Conservation (phyloP, 108 stramenopile genomes). For the Bacterosira constricta region DNA sequence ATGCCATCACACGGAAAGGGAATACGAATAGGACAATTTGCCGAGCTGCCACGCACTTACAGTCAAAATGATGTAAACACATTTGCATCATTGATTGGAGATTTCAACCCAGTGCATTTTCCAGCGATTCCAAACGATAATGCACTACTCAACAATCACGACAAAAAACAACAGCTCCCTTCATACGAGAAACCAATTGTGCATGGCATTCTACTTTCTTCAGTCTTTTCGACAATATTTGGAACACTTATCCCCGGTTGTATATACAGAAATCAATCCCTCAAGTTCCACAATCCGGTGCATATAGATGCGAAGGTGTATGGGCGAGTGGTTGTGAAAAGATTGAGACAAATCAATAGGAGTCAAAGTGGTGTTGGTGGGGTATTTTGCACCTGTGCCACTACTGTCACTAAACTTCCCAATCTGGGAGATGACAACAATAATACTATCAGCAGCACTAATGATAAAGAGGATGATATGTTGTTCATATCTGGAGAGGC, state of each 20-base stretch:
- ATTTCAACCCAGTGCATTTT: constrained; percentile 77
- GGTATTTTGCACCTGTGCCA: constrained; percentile 65
- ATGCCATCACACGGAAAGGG: constrained; percentile 68
- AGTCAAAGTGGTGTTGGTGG: constrained; percentile 40
- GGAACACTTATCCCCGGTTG: constrained; percentile 78
- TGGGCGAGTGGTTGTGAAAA: constrained; percentile 55
- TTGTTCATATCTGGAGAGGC: constrained; percentile 41
- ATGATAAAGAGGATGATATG: constrained; percentile 6
- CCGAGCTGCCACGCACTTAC: constrained; percentile 60
- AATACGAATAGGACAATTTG: constrained; percentile 69
- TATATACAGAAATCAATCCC: constrained; percentile 70
- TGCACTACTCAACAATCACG: background rate
- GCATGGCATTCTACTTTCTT: constrained; percentile 79
- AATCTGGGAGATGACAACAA: background rate
- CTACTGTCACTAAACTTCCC: constrained; percentile 29
- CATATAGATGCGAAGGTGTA: constrained; percentile 53
- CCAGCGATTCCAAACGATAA: constrained; percentile 1
- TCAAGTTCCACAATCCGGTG: constrained; percentile 65
- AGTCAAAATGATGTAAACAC: constrained; percentile 47
- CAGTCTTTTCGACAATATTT: constrained; percentile 83
- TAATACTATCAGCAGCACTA: background rate
- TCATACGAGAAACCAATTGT: constrained; percentile 44
- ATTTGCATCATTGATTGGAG: constrained; percentile 63
- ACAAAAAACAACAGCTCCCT: background rate
- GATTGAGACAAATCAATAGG: constrained; percentile 37